Percentiles rank a stretch among this genome's conserved stretches.
Evolutionary conservation across 1,139 yeast species (phyloP).

Genomic region (Magnusiomyces clavatus): DNA sequence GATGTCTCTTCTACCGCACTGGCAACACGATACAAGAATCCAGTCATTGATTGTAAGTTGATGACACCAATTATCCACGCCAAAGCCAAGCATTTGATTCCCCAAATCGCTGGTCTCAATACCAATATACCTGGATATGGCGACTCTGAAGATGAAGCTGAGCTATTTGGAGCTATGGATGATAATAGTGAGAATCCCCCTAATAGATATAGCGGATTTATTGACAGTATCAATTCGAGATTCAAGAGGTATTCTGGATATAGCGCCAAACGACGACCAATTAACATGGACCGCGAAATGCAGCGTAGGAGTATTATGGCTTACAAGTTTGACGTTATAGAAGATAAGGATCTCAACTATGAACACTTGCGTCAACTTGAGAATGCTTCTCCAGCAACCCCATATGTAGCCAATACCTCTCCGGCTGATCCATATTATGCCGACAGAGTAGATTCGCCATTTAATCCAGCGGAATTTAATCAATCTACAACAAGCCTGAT

Average conservation of each 20-base stretch:
- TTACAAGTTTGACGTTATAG: slow-evolving; percentile 24
- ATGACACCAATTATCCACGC: slow-evolving; percentile 33
- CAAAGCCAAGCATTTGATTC: slow-evolving; percentile 23
- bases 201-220: not conserved
- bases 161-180: slow-evolving; percentile 6
- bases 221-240: not conserved
- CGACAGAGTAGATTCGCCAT: too few species aligned
- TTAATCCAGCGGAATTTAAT: too few species aligned
- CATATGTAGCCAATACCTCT: too few species aligned
- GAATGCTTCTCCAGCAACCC: not conserved
- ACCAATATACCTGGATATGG: not conserved
- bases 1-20: slow-evolving; percentile 20
- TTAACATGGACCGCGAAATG: not conserved
- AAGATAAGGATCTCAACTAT: slow-evolving; percentile 26
- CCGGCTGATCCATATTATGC: too few species aligned
- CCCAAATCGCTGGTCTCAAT: slow-evolving; percentile 12
- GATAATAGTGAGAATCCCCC: slow-evolving; percentile 1
- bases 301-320: slow-evolving; percentile 11
- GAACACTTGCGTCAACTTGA: slow-evolving; percentile 19
- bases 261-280: not conserved
- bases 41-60: slow-evolving; percentile 26
- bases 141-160: slow-evolving; percentile 8
- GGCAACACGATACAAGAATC: slow-evolving; percentile 28
- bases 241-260: not conserved
- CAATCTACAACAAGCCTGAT: too few species aligned